Percentiles rank a stretch among this genome's conserved stretches.
Conservation (phyloP, 2,329 filamentous ascomycete species). For the Fusarium sterilihyphosum region DNA sequence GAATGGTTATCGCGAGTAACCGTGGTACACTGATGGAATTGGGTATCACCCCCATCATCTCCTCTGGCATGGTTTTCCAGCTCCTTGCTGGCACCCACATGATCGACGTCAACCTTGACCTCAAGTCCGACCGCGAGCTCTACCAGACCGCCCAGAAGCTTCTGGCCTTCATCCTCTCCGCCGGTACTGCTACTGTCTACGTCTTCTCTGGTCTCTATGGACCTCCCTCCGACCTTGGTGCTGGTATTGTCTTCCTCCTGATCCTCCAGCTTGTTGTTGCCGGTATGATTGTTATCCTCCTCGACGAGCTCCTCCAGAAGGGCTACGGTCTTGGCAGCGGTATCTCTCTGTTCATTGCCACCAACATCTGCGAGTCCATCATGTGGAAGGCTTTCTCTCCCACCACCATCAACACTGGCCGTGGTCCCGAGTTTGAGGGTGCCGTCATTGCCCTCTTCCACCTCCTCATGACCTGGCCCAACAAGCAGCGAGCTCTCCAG, state of each 20-base stretch:
- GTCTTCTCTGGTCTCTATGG: slow-evolving; percentile 98
- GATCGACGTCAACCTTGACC: slow-evolving; percentile 99
- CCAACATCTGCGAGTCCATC: slow-evolving; percentile 99
- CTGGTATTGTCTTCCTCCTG: slow-evolving; percentile 97
- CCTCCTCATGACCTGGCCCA: slow-evolving; percentile 96
- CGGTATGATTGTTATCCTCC: slow-evolving; percentile 97
- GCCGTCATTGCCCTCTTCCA: slow-evolving; percentile 98
- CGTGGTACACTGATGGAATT: slow-evolving; percentile 95
- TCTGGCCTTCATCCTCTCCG: slow-evolving; percentile 96
- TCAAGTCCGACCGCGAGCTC: slow-evolving; percentile 99
- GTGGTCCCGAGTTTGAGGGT: slow-evolving; percentile 98
- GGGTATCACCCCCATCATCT: slow-evolving; percentile 98
- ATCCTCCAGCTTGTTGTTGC: slow-evolving; percentile 98
- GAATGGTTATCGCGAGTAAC: slow-evolving; percentile 99
- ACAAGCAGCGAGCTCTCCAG: slow-evolving; percentile 98
- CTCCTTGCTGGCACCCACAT: slow-evolving; percentile 98
- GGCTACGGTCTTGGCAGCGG: slow-evolving; percentile 98
- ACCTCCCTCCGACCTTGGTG: slow-evolving; percentile 93
- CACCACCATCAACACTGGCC: slow-evolving; percentile 98
- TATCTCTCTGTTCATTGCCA: slow-evolving; percentile 99
- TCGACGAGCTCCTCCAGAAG: slow-evolving; percentile 99
- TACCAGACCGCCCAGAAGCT: slow-evolving; percentile 99
- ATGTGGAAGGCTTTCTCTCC: slow-evolving; percentile 99
- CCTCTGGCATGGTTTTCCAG: slow-evolving; percentile 99
- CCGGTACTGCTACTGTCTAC: slow-evolving; percentile 97